Base-by-base conservation (phyloP, 1,284 basidiomycete species). In the Neotropicomus parvogracilis region DNA sequence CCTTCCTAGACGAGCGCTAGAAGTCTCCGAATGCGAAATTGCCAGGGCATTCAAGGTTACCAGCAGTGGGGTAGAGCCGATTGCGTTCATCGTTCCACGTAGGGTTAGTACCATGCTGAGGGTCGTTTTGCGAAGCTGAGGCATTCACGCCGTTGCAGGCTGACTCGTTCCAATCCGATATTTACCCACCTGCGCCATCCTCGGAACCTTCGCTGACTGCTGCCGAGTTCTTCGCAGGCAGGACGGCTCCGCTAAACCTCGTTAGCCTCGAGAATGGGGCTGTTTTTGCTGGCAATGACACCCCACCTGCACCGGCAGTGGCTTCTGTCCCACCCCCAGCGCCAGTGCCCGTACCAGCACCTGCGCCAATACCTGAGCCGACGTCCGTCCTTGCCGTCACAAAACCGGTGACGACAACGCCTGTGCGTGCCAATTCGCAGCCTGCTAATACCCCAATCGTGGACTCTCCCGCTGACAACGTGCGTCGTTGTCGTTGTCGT, bases 11-110 rank as follows among this genome's bases (percentile, higher is more conserved):
- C 87, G 94, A 39, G 83, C 89, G 0, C 80, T 98, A 56, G 91
- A 83, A 62, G 87, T 95, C 16, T 73, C 80, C 31, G 92, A 97
- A 48, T 95, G 94, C 68, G 97, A 99, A 70, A 97, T 98, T 58
- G 95, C 93, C 1, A 81, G 93, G 36, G 93, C 90, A 0, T 97
- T 92, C 81, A 99, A 99, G 71, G 79, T 97, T 24, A 79, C 85
- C 4, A 83, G 79, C 1, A 73, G 73, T 19, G 74, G 77, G 28
- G 81, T 97, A 52, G 93, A 97, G 65, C 90, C 94, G 3, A 88
- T 98, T 59, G 84, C 84, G 1, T 98, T 97, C 72, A 88, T 94
- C 59, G 93, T 97, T 16, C 95, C 95, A 11, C 82, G 95, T 57
- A 94, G 89, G 69, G 89, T 86, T 53, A 48, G 72, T 45, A 20